Base-by-base conservation (phyloP, 495 filamentous ascomycete species). In the Neurospora sp. region DNA sequence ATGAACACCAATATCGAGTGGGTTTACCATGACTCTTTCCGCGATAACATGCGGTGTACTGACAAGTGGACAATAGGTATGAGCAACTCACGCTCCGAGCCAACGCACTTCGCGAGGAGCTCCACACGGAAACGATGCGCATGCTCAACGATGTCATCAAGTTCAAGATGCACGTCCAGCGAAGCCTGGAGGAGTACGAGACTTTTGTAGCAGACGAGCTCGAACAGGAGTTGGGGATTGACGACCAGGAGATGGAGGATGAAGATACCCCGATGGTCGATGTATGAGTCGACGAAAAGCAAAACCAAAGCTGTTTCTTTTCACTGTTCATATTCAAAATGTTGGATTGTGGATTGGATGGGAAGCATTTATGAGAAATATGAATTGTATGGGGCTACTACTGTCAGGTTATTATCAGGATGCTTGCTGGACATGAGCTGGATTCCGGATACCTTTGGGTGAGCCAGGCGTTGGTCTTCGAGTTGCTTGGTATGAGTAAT, bases 81-180 rank as follows among this genome's bases (percentile, higher is more conserved):
- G 95, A 98, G 79, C 95, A 97, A 78, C 82, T 98, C 11, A 94
- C 90, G 8, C 88, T 97, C 37, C 89, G 89, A 31, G 93, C 93
- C 20, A 93, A 94, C 77, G 83, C 92, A 3, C 86, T 97, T 38
- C 90, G 96, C 40, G 96, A 99, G 81, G 94, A 97, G 78, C 84
- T 99, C 18, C 96, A 99, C 78, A 96, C 94, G 14, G 96, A 97
- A 80, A 92, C 97, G 73, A 96, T 97, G 84, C 92, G 91, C 74
- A 95, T 98, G 89, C 83, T 99, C 75, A 96, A 97, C 82, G 94
- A 98, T 77, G 91, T 98, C 79, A 97, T 98, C 84, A 94, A 94
- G 76, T 99, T 99, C 90, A 99, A 99, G 84, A 90, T 98, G 71
- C 96, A 98, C 79, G 87, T 99, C 65, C 96, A 98, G 81, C 93